Base-by-base conservation (phyloP, 2,329 filamentous ascomycete genomes). In the Talaromyces rugulosus region DNA sequence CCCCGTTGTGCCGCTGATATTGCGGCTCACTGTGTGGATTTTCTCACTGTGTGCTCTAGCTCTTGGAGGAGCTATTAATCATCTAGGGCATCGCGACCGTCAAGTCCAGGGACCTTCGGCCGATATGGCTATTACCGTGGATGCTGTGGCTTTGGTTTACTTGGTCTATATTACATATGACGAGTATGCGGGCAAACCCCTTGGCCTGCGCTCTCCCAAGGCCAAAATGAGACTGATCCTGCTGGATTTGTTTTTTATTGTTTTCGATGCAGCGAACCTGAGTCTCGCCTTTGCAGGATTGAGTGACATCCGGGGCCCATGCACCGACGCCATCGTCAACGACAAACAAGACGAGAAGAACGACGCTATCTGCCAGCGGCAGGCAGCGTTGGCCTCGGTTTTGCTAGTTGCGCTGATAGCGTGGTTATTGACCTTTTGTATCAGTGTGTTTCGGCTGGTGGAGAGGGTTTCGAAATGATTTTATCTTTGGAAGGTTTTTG, bases 91-190 rank as follows among this genome's bases (percentile, higher is more conserved):
- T 30, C 68, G 75, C 68, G 68, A 78, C 70, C 62, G 75, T 71
- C 74, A 78, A 33, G 77, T 81, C 2, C 87, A 91, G 72, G 87
- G 85, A 33, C 86, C 89, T 44, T 96, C 95, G 58, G 90, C 92
- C 7, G 85, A 92, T 63, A 92, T 98, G 79, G 94, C 94, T 33
- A 89, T 98, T 59, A 86, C 91, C 40, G 90, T 99, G 44, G 94
- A 98, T 75, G 87, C 89, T 6, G 84, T 98, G 14, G 94, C 95
- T 3, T 84, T 98, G 62, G 87, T 94, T 2, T 99, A 98, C 77
- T 89, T 96, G 60, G 80, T 90, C 56, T 98, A 96, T 78, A 95
- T 98, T 79, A 96, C 93, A 28, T 96, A 89, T 79, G 95, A 99
- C 72, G 95, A 99, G 78, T 98, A 97, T 77, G 95, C 91, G 5